A percentile compares a stretch with the other conserved stretches of the same genome.
Evolutionary conservation across 2,329 filamentous ascomycete species (phyloP).

Genomic region (Cladophialophora bantiana): DNA sequence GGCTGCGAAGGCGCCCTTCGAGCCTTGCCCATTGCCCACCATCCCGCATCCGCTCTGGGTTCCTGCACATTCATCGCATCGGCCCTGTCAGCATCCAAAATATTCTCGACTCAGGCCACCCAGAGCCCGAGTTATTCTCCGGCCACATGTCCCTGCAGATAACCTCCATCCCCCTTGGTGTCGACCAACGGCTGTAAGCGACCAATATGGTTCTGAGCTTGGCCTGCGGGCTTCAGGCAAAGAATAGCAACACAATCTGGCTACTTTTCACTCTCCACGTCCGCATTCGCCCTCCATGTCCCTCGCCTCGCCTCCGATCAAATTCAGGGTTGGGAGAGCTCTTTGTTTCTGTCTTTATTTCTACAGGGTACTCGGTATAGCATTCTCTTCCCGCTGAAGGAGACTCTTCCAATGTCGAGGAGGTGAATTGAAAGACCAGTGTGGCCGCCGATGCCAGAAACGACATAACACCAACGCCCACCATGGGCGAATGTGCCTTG

Average conservation of each 20-base stretch:
- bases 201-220: conserved; percentile 11
- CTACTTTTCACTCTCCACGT: conserved; percentile 9
- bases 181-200: not conserved
- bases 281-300: conserved; percentile 11
- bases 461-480: conserved; percentile 3
- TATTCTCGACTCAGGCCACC: conserved; percentile 8
- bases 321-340: not conserved
- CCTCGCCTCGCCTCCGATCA: conserved; percentile 4
- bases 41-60: conserved; percentile 24
- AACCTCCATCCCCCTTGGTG: not conserved
- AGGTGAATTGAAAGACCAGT: not conserved
- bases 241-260: conserved; percentile 33
- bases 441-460: conserved; percentile 20
- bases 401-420: conserved; percentile 6
- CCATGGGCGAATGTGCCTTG: conserved; percentile 32
- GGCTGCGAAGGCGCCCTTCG: not conserved
- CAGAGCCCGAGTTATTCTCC: conserved; percentile 23
- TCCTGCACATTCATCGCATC: conserved; percentile 21
- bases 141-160: conserved; percentile 7
- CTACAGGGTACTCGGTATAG: not conserved
- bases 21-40: conserved; percentile 9
- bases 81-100: conserved; percentile 18
- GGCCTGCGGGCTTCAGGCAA: conserved; percentile 28
- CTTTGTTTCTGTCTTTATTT: conserved; percentile 11
- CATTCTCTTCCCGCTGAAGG: not conserved